Percentiles rank a stretch among this genome's conserved stretches.
phyloP scores from a whole-genome alignment of 1,139 yeast species.

The Barnettozyma hawaiiensis region DNA sequence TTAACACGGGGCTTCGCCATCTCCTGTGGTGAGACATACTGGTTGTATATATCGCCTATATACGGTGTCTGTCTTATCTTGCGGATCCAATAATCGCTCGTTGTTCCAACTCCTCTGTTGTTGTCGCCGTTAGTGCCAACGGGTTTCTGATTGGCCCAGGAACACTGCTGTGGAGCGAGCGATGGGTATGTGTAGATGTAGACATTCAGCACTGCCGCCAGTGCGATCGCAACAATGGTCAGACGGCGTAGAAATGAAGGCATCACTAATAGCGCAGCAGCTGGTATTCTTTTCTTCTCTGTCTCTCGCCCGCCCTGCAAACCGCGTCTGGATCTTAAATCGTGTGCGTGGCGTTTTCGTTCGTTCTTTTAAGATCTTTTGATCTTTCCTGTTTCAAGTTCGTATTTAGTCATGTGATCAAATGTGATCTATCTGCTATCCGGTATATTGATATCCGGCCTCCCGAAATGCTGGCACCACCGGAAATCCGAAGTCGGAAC shows the following conservation, averaged over 20 bases:
- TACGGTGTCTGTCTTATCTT: conserved; percentile 28
- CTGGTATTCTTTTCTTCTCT: too few relatives aligned
- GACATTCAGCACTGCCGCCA: conserved; percentile 44
- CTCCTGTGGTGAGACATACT: conserved; percentile 22
- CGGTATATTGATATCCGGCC: too few relatives aligned
- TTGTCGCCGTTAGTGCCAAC: conserved; percentile 11
- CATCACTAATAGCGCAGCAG: not conserved
- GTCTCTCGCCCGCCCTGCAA: too few relatives aligned
- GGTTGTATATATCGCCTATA: conserved; percentile 33
- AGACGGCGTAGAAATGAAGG: not conserved
- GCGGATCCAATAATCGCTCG: conserved; percentile 13
- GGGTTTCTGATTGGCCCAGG: conserved; percentile 40
- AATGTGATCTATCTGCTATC: too few relatives aligned
- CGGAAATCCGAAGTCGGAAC: not conserved
- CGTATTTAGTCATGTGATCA: too few relatives aligned
- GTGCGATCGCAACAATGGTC: not conserved
- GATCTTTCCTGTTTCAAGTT: too few relatives aligned
- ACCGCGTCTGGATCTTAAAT: too few relatives aligned
- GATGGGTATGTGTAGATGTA: conserved; percentile 77
- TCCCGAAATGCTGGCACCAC: not conserved
- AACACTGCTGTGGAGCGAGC: conserved; percentile 44
- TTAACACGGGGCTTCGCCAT: conserved; percentile 19
- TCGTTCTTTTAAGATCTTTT: too few relatives aligned
- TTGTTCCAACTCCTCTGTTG: conserved; percentile 16
- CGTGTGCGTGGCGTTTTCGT: too few relatives aligned